phyloP scores from a whole-genome alignment of 225 moss, liverwort and hornwort species.

The Bryum argenteum region DNA sequence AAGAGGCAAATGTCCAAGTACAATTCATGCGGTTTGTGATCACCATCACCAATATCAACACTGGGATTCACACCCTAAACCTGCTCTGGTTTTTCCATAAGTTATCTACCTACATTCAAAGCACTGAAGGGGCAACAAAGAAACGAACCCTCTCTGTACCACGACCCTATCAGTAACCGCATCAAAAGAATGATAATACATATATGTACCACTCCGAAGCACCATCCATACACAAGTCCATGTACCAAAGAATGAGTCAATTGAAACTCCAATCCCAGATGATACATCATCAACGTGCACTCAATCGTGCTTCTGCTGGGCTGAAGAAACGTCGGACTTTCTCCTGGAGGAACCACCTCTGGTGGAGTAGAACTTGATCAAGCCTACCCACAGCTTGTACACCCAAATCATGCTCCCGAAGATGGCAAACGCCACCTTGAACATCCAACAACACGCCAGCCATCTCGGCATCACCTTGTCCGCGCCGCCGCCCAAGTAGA shows the following conservation, averaged over 20 bases:
- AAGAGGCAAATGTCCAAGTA: not conserved
- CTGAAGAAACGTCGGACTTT: slow-evolving; percentile 33
- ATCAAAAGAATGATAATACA: slow-evolving; percentile 25
- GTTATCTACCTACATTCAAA: slow-evolving; percentile 18
- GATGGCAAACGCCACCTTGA: slow-evolving; percentile 87
- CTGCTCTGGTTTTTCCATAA: slow-evolving; percentile 6
- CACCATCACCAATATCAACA: slow-evolving; percentile 10
- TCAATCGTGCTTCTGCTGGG: slow-evolving; percentile 50
- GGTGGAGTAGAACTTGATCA: slow-evolving; percentile 76
- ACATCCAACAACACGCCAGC: slow-evolving; percentile 95
- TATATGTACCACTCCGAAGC: slow-evolving; percentile 21
- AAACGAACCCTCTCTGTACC: slow-evolving; percentile 15
- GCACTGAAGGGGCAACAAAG: slow-evolving; percentile 7
- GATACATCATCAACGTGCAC: slow-evolving; percentile 19
- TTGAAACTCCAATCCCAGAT: slow-evolving; percentile 15
- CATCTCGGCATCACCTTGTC: slow-evolving; percentile 90
- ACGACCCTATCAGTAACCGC: slow-evolving; percentile 6
- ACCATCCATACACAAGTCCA: slow-evolving; percentile 20
- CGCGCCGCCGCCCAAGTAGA: slow-evolving; percentile 75
- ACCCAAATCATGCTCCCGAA: slow-evolving; percentile 94
- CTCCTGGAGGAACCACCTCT: slow-evolving; percentile 38
- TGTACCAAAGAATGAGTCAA: slow-evolving; percentile 32
- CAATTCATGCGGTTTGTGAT: slow-evolving; percentile 20
- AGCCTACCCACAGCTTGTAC: slow-evolving; percentile 92
- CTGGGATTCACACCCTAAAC: slow-evolving; percentile 22